Evolutionary conservation across 768 basidiomycete species (phyloP).

Genomic region (Clathrus columnatus): DNA sequence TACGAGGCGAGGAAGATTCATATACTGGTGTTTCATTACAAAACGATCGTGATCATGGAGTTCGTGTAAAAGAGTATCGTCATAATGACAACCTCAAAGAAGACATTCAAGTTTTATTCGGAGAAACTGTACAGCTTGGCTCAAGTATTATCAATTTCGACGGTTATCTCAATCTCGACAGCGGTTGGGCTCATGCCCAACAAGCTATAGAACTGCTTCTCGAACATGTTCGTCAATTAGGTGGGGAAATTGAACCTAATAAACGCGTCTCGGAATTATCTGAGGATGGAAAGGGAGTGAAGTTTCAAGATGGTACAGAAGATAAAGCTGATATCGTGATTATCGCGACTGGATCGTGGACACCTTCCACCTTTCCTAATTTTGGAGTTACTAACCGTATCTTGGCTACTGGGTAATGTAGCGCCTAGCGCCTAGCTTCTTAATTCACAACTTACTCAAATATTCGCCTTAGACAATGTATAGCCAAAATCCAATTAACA

Average conservation of each 20-base stretch:
- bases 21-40: conserved; percentile 48
- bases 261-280: conserved; percentile 45
- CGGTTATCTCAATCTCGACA: conserved; percentile 67
- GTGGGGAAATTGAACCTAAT: conserved; percentile 50
- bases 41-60: conserved; percentile 57
- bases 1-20: conserved; percentile 35
- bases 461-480: conserved; percentile 49
- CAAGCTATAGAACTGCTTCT: conserved; percentile 53
- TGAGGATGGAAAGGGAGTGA: conserved; percentile 42
- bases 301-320: conserved; percentile 46
- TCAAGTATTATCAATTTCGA: conserved; percentile 16
- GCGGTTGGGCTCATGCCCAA: conserved; percentile 80
- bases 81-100: conserved; percentile 24
- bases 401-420: conserved; percentile 71
- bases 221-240: conserved; percentile 44
- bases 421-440: background rate
- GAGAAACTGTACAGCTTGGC: conserved; percentile 29
- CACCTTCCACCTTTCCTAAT: conserved; percentile 64
- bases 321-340: conserved; percentile 56
- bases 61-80: conserved; percentile 34
- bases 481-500: conserved; percentile 72
- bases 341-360: conserved; percentile 79
- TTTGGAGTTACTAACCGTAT: conserved; percentile 42
- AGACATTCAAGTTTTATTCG: conserved; percentile 43
- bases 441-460: background rate